phyloP scores from a whole-genome alignment of 2,329 filamentous ascomycete genomes.

The Aspergillus amoenus region DNA sequence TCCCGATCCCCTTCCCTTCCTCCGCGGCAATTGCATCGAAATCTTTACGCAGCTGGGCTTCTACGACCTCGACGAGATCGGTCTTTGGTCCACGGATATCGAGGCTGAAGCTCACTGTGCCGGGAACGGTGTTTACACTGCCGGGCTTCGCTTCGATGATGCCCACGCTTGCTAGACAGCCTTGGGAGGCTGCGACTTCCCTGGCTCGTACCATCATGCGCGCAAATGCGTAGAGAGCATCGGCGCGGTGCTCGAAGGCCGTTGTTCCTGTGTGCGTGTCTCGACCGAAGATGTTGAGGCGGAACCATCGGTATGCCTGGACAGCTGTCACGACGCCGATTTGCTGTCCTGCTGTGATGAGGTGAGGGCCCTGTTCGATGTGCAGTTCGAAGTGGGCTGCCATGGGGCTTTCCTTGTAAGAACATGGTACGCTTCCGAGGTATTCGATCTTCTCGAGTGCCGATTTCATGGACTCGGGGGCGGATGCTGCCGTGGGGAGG shows the following conservation, averaged over 20 bases:
- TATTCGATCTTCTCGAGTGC: slow-evolving; percentile 73
- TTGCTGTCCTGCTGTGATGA: slow-evolving; percentile 63
- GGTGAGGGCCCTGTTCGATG: slow-evolving; percentile 78
- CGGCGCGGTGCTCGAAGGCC: slow-evolving; percentile 63
- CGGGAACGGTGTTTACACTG: slow-evolving; percentile 72
- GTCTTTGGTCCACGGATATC: slow-evolving; percentile 65
- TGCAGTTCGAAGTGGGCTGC: slow-evolving; percentile 81
- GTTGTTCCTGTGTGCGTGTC: slow-evolving; percentile 77
- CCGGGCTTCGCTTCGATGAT: slow-evolving; percentile 67
- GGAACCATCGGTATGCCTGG: slow-evolving; percentile 74
- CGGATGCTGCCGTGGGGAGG: slow-evolving; percentile 48
- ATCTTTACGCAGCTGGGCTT: slow-evolving; percentile 55
- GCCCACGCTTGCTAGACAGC: slow-evolving; percentile 67
- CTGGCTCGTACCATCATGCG: slow-evolving; percentile 68
- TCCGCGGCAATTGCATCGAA: slow-evolving; percentile 62
- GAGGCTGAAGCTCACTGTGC: slow-evolving; percentile 64
- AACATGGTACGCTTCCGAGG: slow-evolving; percentile 58
- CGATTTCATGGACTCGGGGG: slow-evolving; percentile 61
- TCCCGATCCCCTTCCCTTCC: slow-evolving; percentile 52
- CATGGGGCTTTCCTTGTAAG: slow-evolving; percentile 62
- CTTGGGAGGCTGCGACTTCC: slow-evolving; percentile 59
- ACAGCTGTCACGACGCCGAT: slow-evolving; percentile 71
- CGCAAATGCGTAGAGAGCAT: slow-evolving; percentile 66
- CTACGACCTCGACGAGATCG: slow-evolving; percentile 57
- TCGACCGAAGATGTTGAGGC: slow-evolving; percentile 62